Evolutionary conservation across 2,329 filamentous ascomycete genomes (phyloP).

Genomic region (Aciculosporium take): DNA sequence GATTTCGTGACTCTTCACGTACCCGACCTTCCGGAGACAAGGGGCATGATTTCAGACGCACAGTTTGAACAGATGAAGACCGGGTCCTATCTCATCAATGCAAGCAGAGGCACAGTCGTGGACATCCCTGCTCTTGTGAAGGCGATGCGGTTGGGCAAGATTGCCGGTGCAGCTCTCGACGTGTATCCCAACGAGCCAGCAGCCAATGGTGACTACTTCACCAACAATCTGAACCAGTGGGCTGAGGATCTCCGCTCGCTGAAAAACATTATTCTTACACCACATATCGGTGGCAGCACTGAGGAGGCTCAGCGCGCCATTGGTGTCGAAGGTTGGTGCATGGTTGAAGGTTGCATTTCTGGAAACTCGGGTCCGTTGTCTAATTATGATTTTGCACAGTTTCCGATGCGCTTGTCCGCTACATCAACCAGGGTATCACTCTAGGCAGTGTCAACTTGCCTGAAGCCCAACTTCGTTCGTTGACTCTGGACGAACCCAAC

Average conservation of each 20-base stretch:
- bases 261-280: slow-evolving; percentile 88
- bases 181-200: slow-evolving; percentile 91
- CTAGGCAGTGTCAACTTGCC: slow-evolving; percentile 90
- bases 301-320: slow-evolving; percentile 96
- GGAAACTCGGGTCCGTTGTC: not conserved
- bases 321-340: slow-evolving; percentile 58
- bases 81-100: slow-evolving; percentile 91
- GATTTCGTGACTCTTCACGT: slow-evolving; percentile 96
- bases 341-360: slow-evolving; percentile 3
- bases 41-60: slow-evolving; percentile 70
- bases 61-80: slow-evolving; percentile 83
- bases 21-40: slow-evolving; percentile 83
- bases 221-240: slow-evolving; percentile 67
- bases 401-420: slow-evolving; percentile 71
- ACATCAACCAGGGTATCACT: slow-evolving; percentile 91
- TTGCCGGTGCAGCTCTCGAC: slow-evolving; percentile 90
- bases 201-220: slow-evolving; percentile 93
- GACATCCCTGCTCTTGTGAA: slow-evolving; percentile 87
- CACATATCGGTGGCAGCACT: slow-evolving; percentile 93
- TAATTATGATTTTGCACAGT: slow-evolving; percentile 33
- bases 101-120: slow-evolving; percentile 82
- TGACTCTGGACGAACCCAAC: slow-evolving; percentile 79
- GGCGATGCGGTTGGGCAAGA: slow-evolving; percentile 69
- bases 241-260: slow-evolving; percentile 69
- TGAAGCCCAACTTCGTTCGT: slow-evolving; percentile 79